These are phyloP conservation scores for Sugiyamaella floridensis DNA, from an alignment of 805 yeast genomes.

Conservation along the genomic window DNA sequence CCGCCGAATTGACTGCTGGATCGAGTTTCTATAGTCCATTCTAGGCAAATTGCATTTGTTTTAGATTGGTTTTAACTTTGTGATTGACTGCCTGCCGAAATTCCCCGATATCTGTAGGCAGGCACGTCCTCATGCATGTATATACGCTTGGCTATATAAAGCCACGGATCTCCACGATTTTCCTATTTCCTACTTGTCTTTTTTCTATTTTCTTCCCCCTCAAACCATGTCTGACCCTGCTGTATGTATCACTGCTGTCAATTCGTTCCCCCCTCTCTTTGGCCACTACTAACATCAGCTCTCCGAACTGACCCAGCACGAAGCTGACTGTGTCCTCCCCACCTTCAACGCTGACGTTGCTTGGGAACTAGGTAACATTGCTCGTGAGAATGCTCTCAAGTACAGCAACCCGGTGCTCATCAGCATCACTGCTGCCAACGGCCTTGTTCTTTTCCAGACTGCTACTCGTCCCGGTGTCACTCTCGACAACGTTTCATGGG, in stretches of 20 bases:
- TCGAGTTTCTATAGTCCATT: too few species aligned
- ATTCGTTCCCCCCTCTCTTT: not conserved
- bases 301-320: conserved; percentile 23
- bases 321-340: conserved; percentile 21
- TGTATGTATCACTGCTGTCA: not conserved
- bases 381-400: conserved; percentile 64
- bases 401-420: conserved; percentile 22
- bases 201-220: not conserved
- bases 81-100: not conserved
- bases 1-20: too few species aligned
- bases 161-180: not conserved
- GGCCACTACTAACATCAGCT: conserved; percentile 7
- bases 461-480: conserved; percentile 26
- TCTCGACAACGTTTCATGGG: conserved; percentile 28
- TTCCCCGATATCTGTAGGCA: not conserved
- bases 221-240: not conserved
- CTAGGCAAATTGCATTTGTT: too few species aligned
- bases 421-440: conserved; percentile 20
- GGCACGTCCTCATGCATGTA: not conserved
- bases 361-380: conserved; percentile 70
- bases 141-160: not conserved
- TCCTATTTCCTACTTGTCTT: not conserved
- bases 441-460: conserved; percentile 25
- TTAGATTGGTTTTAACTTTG: too few species aligned
- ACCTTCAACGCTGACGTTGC: conserved; percentile 48